Percentiles rank a stretch among this genome's conserved stretches.
These are phyloP conservation scores for Sonneratia alba DNA, from an alignment of 345 rosid genomes.

Conservation along the genomic window DNA sequence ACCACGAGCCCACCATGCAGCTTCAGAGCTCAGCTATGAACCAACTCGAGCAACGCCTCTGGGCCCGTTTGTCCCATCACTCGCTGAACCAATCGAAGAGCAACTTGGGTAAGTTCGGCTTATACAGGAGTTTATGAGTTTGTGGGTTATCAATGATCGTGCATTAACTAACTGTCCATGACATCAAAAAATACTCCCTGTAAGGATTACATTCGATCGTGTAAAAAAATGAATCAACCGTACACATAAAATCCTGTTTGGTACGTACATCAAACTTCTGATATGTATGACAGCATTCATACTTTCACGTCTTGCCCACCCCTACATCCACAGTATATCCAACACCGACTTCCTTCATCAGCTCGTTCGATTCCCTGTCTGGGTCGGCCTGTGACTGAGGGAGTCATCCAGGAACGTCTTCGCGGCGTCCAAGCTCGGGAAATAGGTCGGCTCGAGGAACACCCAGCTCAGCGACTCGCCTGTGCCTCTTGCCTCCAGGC, in stretches of 20 bases:
- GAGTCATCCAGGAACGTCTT: constrained; percentile 83
- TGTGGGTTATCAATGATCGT: too few species aligned
- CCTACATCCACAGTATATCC: neutral
- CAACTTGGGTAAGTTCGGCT: too few species aligned
- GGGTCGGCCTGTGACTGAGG: constrained; percentile 11
- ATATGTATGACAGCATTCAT: too few species aligned
- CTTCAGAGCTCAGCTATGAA: too few species aligned
- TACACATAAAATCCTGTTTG: neutral
- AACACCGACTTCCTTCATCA: neutral
- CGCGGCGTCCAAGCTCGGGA: constrained; percentile 91
- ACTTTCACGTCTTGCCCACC: neutral
- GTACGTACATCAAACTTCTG: too few species aligned
- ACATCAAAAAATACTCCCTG: too few species aligned
- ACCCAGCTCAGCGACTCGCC: constrained; percentile 70
- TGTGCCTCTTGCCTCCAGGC: constrained; percentile 58
- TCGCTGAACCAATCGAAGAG: too few species aligned
- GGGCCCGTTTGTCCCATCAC: too few species aligned
- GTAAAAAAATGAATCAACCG: neutral
- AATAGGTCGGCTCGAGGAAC: constrained; percentile 86
- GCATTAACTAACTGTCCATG: too few species aligned
- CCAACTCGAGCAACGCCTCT: too few species aligned
- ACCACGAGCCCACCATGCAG: too few species aligned
- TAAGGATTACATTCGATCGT: neutral
- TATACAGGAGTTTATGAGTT: too few species aligned
- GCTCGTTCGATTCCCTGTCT: neutral